phyloP scores from a whole-genome alignment of 257 asterid genomes.

The Oldenlandia corymbosa region DNA sequence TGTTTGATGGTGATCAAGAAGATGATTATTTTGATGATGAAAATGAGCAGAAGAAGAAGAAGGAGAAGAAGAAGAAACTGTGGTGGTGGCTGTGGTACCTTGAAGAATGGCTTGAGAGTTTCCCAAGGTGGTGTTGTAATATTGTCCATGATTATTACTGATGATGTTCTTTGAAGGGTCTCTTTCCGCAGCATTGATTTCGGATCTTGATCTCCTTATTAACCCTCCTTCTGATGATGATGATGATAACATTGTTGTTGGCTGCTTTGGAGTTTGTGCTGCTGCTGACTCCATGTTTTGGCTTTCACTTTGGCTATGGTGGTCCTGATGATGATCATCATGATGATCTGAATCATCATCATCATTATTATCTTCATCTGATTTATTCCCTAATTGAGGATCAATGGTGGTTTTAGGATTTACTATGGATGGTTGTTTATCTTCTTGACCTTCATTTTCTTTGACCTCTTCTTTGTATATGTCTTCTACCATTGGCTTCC shows the following conservation, averaged over 20 bases:
- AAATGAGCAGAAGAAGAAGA: conserved; percentile 14
- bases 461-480: conserved; percentile 66
- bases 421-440: no score
- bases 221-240: conserved; percentile 23
- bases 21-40: conserved; percentile 6
- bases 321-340: background rate
- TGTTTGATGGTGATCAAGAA: conserved; percentile 2
- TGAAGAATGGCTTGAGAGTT: conserved; percentile 21
- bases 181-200: conserved; percentile 39
- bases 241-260: conserved; percentile 1
- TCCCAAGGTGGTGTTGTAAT: conserved; percentile 28
- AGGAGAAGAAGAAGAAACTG: conserved; percentile 11
- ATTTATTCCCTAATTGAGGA: no score
- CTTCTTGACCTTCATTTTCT: conserved; percentile 24
- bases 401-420: no score
- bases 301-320: background rate
- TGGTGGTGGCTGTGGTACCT: no score
- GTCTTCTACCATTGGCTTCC: conserved; percentile 92
- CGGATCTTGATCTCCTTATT: conserved; percentile 27
- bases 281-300: background rate
- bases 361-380: background rate
- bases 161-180: conserved; percentile 36
- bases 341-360: conserved; percentile 17
- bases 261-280: conserved; percentile 28
- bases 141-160: conserved; percentile 26